These are phyloP conservation scores for Rosellinia necatrix DNA, from an alignment of 2,329 filamentous ascomycete genomes.

Conservation along the genomic window DNA sequence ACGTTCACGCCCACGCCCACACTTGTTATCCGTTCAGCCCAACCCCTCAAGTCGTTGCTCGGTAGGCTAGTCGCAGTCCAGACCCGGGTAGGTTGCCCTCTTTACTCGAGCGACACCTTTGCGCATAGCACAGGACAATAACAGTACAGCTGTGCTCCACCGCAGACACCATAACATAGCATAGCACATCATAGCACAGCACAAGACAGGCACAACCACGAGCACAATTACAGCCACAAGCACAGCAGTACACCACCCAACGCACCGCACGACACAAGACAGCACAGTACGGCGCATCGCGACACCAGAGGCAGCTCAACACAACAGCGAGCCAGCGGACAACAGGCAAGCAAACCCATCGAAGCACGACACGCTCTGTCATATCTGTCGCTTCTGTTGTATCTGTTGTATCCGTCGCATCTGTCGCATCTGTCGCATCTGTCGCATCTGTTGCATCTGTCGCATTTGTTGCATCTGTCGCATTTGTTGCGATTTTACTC, in stretches of 20 bases:
- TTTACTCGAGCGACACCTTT: constrained; percentile 19
- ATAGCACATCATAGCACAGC: neutral
- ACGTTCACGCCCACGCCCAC: constrained; percentile 19
- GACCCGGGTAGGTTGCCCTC: constrained; percentile 27
- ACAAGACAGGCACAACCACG: too few species aligned
- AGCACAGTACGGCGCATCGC: constrained; percentile 2
- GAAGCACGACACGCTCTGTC: constrained; percentile 23
- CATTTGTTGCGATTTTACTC: constrained; percentile 35
- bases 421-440: constrained; percentile 11
- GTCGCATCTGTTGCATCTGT: too few species aligned
- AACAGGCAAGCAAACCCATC: constrained; percentile 19
- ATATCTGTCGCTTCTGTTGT: constrained; percentile 1
- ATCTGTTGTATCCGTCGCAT: too few species aligned
- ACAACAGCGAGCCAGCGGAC: constrained; percentile 4
- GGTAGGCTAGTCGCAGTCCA: constrained; percentile 23
- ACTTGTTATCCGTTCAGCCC: constrained; percentile 13
- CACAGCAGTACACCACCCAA: constrained; percentile 5
- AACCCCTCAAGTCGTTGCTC: constrained; percentile 11
- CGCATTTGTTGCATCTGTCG: too few species aligned
- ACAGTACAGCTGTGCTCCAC: too few species aligned
- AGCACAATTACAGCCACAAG: too few species aligned
- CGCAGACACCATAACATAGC: neutral
- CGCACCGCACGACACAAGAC: constrained; percentile 13
- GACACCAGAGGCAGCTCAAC: constrained; percentile 21
- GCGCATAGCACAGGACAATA: constrained; percentile 20